These are phyloP conservation scores for Oryza nivara DNA, from an alignment of 176 grass and related monocot genomes.

Conservation along the genomic window DNA sequence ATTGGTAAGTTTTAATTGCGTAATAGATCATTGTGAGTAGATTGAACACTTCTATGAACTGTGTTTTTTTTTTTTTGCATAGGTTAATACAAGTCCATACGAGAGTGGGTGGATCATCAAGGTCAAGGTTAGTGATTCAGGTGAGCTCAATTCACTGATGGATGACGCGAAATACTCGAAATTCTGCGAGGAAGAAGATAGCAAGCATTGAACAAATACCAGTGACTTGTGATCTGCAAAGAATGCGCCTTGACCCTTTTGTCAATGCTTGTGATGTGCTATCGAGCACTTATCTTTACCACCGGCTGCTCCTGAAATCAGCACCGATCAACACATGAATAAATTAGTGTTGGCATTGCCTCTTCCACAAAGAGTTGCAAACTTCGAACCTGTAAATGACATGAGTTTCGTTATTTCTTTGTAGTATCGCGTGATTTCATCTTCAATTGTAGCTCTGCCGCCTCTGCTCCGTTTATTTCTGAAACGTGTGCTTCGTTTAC, in stretches of 20 bases:
- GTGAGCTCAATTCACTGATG: constrained; percentile 80
- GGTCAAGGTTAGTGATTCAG: constrained; percentile 74
- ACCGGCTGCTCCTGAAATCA: background rate
- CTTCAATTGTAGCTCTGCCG: background rate
- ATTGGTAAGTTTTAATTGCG: constrained; percentile 51
- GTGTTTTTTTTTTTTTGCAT: background rate
- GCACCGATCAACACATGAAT: constrained; percentile 28
- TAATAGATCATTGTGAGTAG: background rate
- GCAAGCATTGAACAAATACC: constrained; percentile 59
- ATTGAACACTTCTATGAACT: constrained; percentile 2
- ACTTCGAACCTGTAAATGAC: constrained; percentile 34
- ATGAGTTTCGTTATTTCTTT: constrained; percentile 31
- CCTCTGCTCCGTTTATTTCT: background rate
- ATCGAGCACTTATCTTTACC: background rate
- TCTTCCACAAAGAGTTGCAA: constrained; percentile 25
- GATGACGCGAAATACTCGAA: constrained; percentile 69
- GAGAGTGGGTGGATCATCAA: constrained; percentile 92
- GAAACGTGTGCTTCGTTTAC: background rate
- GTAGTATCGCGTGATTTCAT: background rate
- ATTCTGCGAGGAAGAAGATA: constrained; percentile 89
- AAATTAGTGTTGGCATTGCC: constrained; percentile 42
- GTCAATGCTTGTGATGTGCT: constrained; percentile 9
- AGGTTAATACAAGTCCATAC: constrained; percentile 83
- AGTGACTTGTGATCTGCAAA: constrained; percentile 28
- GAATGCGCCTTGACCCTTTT: constrained; percentile 8